Base-by-base conservation (phyloP, 176 grass and related monocot genomes). In the Pontederia paniculata region DNA sequence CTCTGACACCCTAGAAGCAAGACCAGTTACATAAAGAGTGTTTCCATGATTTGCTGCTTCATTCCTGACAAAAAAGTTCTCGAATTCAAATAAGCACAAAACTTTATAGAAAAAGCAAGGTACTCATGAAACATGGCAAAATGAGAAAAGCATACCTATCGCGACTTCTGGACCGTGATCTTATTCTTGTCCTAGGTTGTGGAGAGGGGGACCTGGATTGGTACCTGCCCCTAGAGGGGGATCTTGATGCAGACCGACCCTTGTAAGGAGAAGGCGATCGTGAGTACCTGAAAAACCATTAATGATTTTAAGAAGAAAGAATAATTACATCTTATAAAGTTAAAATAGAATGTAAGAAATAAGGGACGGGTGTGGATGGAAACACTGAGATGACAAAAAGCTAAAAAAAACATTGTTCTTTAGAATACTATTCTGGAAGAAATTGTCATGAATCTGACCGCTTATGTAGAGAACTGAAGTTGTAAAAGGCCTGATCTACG, bases 11-110 rank as follows among this genome's bases (percentile, higher is more conserved):
- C 81, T 84, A 21, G 86, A 78, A 10, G 74, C 84, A 63, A 89
- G 81, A 17, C 86, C 77, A 51, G 77, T 84, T 42, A 81, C 68
- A 71, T 84, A 89, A 47, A 84, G 71, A 73, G 86, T 81, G 78
- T 84, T 89, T 66, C 86, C 81, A 72, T 0, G 41, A 71, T 84
- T 89, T 65, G 60, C 48, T 52, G 74, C 54, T 10, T 70, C 86
- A 64, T 17, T 60, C 67, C 80, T 78, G 58, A 42, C 42, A 48
- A 23, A 44, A 69, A 20, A 78, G 21, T 52, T 52, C 12, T 20
- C 9, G 0, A 55, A 11, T 41, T 47, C 31, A 20, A 17, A 28
- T 31, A 56, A 48, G 46, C 13, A 48, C 31, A 51, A 45, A 58
- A 15, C 68, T 49, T 23, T 66, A 23, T 45, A 41, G 45, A 9